Base-by-base conservation (phyloP, 345 rosid species). In the Pistacia integerrima region DNA sequence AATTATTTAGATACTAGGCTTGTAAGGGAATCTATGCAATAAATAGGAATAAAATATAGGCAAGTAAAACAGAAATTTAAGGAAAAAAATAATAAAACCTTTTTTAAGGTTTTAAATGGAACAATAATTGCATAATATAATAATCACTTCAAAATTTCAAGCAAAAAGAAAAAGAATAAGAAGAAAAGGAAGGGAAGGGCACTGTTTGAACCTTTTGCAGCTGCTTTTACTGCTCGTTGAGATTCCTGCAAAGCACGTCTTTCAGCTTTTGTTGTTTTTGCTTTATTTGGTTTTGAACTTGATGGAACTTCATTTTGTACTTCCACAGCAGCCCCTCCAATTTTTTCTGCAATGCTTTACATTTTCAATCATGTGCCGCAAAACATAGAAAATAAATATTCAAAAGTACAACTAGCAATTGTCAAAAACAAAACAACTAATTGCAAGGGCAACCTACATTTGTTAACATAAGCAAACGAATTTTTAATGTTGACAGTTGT, bases 241-340 rank as follows among this genome's bases (percentile, higher is more conserved):
- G 92, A 84, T 68, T 92, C 92, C 78, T 90, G 94, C 77, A 89
- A 64, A 60, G 92, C 90, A 69, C 92, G 93, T 55, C 92, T 83
- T 77, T 90, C 97, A 69, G 94, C 90, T 82, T 90, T 92, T 17
- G 90, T 86, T 18, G 91, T 84, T 76, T 88, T 90, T 12, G 85
- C 88, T 83, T 90, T 92, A 75, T 75, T 58, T 6, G 89, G 59
- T 73, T 85, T 79, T 17, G 82, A 79, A 60, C 59, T 84, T 17
- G 84, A 22, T 60, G 84, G 81, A 33, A 36, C 75, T 51, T 84
- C 92, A 74, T 78, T 83, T 68, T 76, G 84, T 22, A 72, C 51
- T 73, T 82, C 84, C 62, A 58, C 63, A 63, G 78, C 75, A 36
- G 65, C 58, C 33, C 79, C 76, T 52, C 71, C 77, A 72, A 33